These are phyloP conservation scores for Suillus fuscotomentosus DNA, from an alignment of 768 basidiomycete species.

Conservation along the genomic window DNA sequence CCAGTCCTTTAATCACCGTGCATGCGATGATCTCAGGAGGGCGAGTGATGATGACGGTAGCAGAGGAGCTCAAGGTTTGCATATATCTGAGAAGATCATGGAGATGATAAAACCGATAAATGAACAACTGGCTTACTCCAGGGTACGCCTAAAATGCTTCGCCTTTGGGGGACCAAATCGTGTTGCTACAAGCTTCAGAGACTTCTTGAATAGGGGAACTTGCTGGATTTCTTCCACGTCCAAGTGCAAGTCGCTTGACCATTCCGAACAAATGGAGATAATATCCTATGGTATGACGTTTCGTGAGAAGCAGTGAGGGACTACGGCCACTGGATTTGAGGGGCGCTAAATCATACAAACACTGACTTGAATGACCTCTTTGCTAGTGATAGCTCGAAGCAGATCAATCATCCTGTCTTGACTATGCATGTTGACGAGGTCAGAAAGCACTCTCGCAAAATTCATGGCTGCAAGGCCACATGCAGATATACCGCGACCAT, in stretches of 20 bases:
- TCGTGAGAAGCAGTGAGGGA: not conserved
- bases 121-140: slow-evolving; percentile 17
- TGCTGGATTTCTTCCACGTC: slow-evolving; percentile 54
- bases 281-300: slow-evolving; percentile 42
- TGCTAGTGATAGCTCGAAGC: slow-evolving; percentile 6
- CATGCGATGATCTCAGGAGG: slow-evolving; percentile 69
- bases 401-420: not conserved
- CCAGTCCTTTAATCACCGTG: slow-evolving; percentile 31
- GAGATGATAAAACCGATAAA: no score
- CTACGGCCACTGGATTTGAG: not conserved
- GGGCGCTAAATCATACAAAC: not conserved
- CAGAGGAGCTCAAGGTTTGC: slow-evolving; percentile 21
- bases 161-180: slow-evolving; percentile 38
- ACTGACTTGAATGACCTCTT: slow-evolving; percentile 26
- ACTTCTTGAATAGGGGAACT: slow-evolving; percentile 47
- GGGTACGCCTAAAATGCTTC: slow-evolving; percentile 34
- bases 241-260: slow-evolving; percentile 53
- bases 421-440: not conserved
- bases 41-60: slow-evolving; percentile 57
- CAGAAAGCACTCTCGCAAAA: slow-evolving; percentile 44
- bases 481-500: slow-evolving; percentile 43
- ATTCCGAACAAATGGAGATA: slow-evolving; percentile 52
- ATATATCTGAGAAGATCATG: slow-evolving; percentile 22
- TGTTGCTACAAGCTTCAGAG: slow-evolving; percentile 34
- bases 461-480: slow-evolving; percentile 71